Evolutionary conservation across 169 alveolate genomes (phyloP).

Genomic region (Perkinsus olseni): DNA sequence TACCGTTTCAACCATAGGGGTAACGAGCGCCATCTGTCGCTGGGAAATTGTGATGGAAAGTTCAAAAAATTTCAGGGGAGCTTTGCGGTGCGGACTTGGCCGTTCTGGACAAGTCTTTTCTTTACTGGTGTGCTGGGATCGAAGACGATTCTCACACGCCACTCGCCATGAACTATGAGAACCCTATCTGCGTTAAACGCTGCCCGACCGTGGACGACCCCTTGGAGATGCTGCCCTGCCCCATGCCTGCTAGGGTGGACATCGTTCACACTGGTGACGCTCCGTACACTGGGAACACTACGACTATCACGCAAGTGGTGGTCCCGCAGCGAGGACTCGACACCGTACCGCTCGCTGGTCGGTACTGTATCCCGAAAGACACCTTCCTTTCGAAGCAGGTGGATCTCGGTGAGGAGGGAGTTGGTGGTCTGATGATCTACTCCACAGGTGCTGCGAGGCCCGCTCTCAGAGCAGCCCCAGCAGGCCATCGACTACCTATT

Average conservation of each 20-base stretch:
- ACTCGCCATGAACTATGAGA: neutral
- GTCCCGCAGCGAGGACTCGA: neutral
- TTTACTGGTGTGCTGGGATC: neutral
- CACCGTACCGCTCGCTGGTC: neutral
- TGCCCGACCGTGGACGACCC: neutral
- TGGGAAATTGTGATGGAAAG: neutral
- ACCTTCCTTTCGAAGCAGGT: neutral
- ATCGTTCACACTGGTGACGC: neutral
- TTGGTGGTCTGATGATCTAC: no score
- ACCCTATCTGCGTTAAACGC: neutral
- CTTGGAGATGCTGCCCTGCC: neutral
- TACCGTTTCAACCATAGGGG: neutral
- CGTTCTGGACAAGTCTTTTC: neutral
- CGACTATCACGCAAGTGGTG: neutral
- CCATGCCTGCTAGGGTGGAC: neutral
- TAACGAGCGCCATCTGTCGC: neutral
- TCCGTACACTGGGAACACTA: neutral
- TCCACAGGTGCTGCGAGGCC: neutral
- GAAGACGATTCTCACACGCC: neutral
- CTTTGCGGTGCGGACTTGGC: neutral
- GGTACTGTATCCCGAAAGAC: neutral
- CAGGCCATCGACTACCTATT: neutral
- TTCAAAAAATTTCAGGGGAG: neutral
- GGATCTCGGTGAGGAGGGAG: no score
- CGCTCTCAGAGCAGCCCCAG: neutral